Conservation (phyloP, 352 stramenopile genomes). For the Phytophthora fragariaefolia region DNA sequence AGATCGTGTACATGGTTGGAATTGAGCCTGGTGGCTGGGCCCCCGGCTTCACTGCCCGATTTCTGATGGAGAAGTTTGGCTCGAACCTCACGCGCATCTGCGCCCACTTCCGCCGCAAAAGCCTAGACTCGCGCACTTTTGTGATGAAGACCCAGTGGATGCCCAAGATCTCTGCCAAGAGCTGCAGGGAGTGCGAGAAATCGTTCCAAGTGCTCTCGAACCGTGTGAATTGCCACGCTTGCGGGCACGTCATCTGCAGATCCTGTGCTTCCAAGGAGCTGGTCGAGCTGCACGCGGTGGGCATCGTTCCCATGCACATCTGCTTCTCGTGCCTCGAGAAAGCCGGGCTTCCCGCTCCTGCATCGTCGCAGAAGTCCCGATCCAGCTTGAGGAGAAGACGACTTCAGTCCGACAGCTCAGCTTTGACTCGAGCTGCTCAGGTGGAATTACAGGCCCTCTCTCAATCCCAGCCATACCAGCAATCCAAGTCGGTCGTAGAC, state of each 20-base stretch:
- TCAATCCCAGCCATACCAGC: constrained; percentile 17
- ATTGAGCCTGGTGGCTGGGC: constrained; percentile 44
- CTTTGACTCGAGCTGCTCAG: constrained; percentile 5
- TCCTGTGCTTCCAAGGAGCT: constrained; percentile 45
- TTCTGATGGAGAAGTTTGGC: constrained; percentile 58
- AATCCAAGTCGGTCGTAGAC: constrained; percentile 29
- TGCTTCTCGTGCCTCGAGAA: constrained; percentile 45
- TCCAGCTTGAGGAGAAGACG: constrained; percentile 26
- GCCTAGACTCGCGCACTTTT: constrained; percentile 56
- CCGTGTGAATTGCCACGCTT: constrained; percentile 51
- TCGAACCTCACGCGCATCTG: constrained; percentile 48
- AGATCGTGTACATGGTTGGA: constrained; percentile 69
- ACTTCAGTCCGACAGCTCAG: constrained; percentile 30
- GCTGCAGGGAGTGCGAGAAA: constrained; percentile 44
- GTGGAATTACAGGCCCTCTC: constrained; percentile 13
- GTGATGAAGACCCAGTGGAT: constrained; percentile 56
- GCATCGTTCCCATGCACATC: constrained; percentile 49
- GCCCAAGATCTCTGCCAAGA: constrained; percentile 35
- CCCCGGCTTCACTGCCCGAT: constrained; percentile 38
- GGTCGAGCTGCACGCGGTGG: constrained; percentile 47
- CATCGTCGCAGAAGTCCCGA: constrained; percentile 16
- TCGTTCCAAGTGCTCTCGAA: constrained; percentile 48
- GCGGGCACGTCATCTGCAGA: constrained; percentile 45
- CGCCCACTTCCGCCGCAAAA: constrained; percentile 53
- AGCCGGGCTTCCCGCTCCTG: constrained; percentile 25